Percentiles rank a stretch among this genome's conserved stretches.
These are phyloP conservation scores for Ceratocystis huliohia DNA, from an alignment of 2,329 filamentous ascomycete species.

Conservation along the genomic window DNA sequence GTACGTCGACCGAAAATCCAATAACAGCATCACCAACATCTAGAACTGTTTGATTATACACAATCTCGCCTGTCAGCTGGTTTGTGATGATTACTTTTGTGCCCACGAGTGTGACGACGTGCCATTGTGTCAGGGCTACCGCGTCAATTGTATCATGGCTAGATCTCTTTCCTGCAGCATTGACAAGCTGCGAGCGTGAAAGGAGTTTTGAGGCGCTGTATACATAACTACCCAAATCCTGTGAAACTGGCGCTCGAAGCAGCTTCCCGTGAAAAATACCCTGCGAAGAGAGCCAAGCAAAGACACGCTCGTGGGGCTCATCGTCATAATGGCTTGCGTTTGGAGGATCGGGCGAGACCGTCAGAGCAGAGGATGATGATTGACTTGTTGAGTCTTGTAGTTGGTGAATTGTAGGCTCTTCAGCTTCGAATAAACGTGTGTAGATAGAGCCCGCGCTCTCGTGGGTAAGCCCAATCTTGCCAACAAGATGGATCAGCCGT, in stretches of 20 bases:
- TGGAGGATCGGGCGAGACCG: constrained; percentile 61
- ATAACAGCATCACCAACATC: constrained; percentile 66
- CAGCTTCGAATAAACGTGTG: constrained; percentile 73
- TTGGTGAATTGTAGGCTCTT: constrained; percentile 67
- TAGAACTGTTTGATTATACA: constrained; percentile 79
- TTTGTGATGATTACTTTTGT: constrained; percentile 76
- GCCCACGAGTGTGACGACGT: constrained; percentile 73
- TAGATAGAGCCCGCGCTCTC: constrained; percentile 81
- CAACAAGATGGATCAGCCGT: constrained; percentile 67
- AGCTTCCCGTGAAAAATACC: constrained; percentile 82
- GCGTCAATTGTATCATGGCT: constrained; percentile 63
- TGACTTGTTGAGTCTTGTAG: constrained; percentile 28
- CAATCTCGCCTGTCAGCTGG: constrained; percentile 68
- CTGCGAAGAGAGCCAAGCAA: constrained; percentile 81
- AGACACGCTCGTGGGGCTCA: constrained; percentile 55
- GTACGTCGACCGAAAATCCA: constrained; percentile 76
- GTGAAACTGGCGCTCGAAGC: constrained; percentile 44
- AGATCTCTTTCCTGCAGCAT: constrained; percentile 50
- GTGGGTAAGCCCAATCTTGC: constrained; percentile 59
- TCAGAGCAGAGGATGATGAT: constrained; percentile 45
- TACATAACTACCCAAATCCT: constrained; percentile 57
- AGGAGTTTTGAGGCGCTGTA: constrained; percentile 71
- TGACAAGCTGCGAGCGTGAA: constrained; percentile 59
- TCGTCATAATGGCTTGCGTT: constrained; percentile 43
- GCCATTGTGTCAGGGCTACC: constrained; percentile 84